Evolutionary conservation across 192 early-diverging fungal genomes (phyloP).

Genomic region (Neocallimastix lanati): DNA sequence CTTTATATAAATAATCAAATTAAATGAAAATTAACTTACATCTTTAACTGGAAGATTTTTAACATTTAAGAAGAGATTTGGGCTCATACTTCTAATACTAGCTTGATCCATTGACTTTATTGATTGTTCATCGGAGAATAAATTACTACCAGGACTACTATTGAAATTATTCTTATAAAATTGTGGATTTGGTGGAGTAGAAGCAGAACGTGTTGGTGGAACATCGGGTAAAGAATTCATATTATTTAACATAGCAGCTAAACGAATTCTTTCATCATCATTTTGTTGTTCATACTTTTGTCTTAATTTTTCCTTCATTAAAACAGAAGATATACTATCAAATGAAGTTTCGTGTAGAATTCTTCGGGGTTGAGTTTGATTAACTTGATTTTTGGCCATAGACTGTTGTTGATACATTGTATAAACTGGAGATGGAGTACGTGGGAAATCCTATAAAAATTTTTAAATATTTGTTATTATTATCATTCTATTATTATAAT

Average conservation of each 20-base stretch:
- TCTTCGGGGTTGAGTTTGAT: background rate
- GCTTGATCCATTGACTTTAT: background rate
- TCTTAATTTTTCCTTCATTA: conserved; percentile 6
- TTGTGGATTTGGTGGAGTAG: conserved; percentile 40
- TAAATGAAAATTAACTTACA: background rate
- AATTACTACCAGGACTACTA: background rate
- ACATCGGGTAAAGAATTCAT: conserved; percentile 16
- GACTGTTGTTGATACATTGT: background rate
- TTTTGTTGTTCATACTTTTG: conserved; percentile 12
- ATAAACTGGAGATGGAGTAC: conserved; percentile 17
- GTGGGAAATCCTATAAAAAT: conserved; percentile 10
- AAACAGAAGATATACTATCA: conserved; percentile 2
- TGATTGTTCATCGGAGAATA: background rate
- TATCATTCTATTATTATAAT: no score
- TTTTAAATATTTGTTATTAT: no score
- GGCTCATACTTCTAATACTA: background rate
- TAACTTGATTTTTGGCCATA: background rate
- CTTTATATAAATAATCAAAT: no score
- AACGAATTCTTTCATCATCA: conserved; percentile 32
- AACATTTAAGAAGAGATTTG: background rate
- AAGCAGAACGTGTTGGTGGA: conserved; percentile 39
- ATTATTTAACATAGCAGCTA: conserved; percentile 34
- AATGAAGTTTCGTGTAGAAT: conserved; percentile 8
- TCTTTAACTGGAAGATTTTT: background rate
- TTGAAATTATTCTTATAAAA: conserved; percentile 3